Base-by-base conservation (phyloP, 2,329 filamentous ascomycete species). In the Thielaviopsis populi region DNA sequence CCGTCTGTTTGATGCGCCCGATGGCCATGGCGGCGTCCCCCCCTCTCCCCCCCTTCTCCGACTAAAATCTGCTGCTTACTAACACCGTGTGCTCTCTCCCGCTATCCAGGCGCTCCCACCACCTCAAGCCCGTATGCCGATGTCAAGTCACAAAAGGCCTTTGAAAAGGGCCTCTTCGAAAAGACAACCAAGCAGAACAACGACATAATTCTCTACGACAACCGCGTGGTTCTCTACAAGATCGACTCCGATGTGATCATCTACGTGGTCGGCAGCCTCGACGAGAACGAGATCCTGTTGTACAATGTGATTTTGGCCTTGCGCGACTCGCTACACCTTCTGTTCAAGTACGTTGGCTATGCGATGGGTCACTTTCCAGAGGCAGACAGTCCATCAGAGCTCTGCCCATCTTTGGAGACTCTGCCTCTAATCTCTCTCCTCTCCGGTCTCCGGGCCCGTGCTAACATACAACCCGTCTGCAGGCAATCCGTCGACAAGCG, bases 161-260 rank as follows among this genome's bases (percentile, higher is more conserved):
- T 99, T 72, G 94, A 99, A 76, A 96, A 96, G 78, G 94, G 91
- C 5, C 82, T 99, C 46, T 78, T 96, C 66, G 87, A 96, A 71
- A 97, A 99, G 82, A 97, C 94, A 17, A 87, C 88, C 69, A 99
- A 97, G 80, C 90, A 95, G 77, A 91, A 84, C 15, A 90, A 88
- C 70, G 94, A 97, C 77, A 94, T 99, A 70, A 95, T 99, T 70
- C 84, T 99, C 64, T 97, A 96, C 77, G 94, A 99, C 77, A 95
- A 95, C 77, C 85, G 90, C 71, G 87, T 99, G 67, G 90, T 97
- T 63, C 86, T 97, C 62, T 99, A 96, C 81, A 99, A 99, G 84
- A 88, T 88, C 78, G 94, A 99, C 79, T 91, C 89, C 70, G 94
- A 99, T 74, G 88, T 97, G 65, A 96, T 96, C 87, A 83, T 84